Evolutionary conservation across 345 rosid species (phyloP), one percentile per base, ranked within the genome.

Genomic region (Hibiscus mutabilis): DNA sequence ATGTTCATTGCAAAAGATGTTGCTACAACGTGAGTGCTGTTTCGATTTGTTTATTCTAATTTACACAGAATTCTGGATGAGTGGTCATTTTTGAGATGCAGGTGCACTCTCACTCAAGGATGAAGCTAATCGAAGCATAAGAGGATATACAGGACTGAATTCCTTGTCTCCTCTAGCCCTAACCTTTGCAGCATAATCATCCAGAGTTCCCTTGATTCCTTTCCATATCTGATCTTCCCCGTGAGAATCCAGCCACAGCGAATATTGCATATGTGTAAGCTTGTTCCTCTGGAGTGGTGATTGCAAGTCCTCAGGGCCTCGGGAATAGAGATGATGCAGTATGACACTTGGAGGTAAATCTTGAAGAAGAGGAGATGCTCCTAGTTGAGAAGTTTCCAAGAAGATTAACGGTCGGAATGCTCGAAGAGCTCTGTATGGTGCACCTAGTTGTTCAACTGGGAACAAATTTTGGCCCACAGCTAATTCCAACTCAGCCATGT

Each of bases 181-280:
- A 29, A 96, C 86, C 68, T 80, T 87, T 1, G 76, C 79, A 33
- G 96, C 95, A 79, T 96, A 92, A 84, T 96, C 99, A 78, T 96
- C 99, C 57, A 96, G 79, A 13, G 99, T 96, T 2, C 96, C 97
- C 83, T 91, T 92, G 12, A 96, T 73, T 2, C 99, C 99, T 73
- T 92, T 92, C 99, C 99, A 96, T 46, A 92, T 87, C 80, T 96
- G 99, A 82, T 96, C 97, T 81, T 96, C 98, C 60, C 91, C 89
- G 75, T 91, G 98, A 69, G 89, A 87, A 83, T 92, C 99, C 60
- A 96, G 80, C 99, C 99, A 96, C 75, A 92, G 64, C 2, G 99
- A 96, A 79, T 96, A 96, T 78, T 92, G 96, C 70, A 87, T 10
- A 3, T 86, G 89, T 4, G 91, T 88, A 35, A 96, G 92, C 68